These are phyloP conservation scores for Alternaria dauci DNA, from an alignment of 2,329 filamentous ascomycete genomes.

Conservation along the genomic window DNA sequence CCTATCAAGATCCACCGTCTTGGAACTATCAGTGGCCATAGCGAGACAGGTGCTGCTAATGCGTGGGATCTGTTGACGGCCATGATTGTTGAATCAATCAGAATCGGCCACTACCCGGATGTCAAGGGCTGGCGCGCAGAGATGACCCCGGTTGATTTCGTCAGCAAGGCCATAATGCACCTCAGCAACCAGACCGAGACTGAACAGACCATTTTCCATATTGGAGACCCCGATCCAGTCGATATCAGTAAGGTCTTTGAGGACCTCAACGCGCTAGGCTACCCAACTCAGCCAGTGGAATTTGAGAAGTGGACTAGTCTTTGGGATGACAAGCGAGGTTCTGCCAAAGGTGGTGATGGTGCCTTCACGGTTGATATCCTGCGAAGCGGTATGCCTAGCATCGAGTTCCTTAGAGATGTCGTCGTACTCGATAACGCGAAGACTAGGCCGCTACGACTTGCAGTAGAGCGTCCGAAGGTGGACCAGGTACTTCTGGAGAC, in stretches of 20 bases:
- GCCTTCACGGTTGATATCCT: conserved; percentile 82
- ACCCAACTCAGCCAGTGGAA: conserved; percentile 69
- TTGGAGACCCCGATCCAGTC: conserved; percentile 76
- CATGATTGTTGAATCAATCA: conserved; percentile 77
- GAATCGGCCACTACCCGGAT: conserved; percentile 73
- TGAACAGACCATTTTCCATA: conserved; percentile 73
- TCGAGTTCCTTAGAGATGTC: conserved; percentile 74
- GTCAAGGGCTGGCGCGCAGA: conserved; percentile 79
- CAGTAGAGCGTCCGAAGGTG: conserved; percentile 72
- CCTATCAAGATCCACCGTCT: conserved; percentile 76
- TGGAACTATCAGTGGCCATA: conserved; percentile 82
- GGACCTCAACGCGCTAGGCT: conserved; percentile 71
- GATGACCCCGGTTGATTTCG: conserved; percentile 86
- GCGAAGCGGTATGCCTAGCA: conserved; percentile 79
- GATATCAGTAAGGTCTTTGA: conserved; percentile 72
- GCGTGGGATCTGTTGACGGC: conserved; percentile 81
- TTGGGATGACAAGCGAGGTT: conserved; percentile 75
- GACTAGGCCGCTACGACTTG: conserved; percentile 68
- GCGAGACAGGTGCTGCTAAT: conserved; percentile 76
- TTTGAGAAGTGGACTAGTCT: conserved; percentile 79
- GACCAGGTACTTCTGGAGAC: conserved; percentile 76
- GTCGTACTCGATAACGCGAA: conserved; percentile 76
- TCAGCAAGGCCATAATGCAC: conserved; percentile 76
- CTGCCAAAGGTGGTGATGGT: conserved; percentile 70
- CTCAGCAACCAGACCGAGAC: conserved; percentile 70